Base-by-base conservation (phyloP, 2,329 filamentous ascomycete genomes). In the Fusarium heterosporum region DNA sequence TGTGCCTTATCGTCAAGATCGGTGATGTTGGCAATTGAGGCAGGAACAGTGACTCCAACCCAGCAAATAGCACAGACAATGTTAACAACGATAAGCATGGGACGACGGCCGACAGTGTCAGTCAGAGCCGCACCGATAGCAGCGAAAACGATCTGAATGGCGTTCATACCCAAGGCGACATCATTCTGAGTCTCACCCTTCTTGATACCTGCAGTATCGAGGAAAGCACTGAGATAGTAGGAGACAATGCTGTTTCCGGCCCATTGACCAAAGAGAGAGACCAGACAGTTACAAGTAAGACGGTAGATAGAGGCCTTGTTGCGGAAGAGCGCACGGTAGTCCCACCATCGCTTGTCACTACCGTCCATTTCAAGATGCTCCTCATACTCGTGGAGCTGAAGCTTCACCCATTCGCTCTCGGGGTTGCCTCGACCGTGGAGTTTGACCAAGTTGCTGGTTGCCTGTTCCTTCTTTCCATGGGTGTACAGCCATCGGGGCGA, bases 191-290 rank as follows among this genome's bases (percentile, higher is more conserved):
- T 72, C 41, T 78, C 75, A 8, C 64, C 63, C 11, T 74, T 75
- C 3, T 68, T 77, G 61, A 84, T 79, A 13, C 85, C 85, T 25
- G 83, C 84, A 2, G 81, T 84, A 32, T 82, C 77, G 50, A 87
- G 78, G 59, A 87, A 81, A 43, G 83, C 74, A 4, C 68, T 65
- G 3, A 86, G 78, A 72, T 84, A 87, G 70, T 87, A 87, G 8
- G 81, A 83, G 10, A 83, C 72, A 7, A 78, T 56, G 8, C 71
- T 71, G 61, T 80, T 79, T 0, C 78, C 81, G 3, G 80, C 78
- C 80, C 79, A 84, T 68, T 85, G 82, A 3, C 80, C 79, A 40
- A 85, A 83, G 40, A 81, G 76, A 4, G 79, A 76, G 34, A 83
- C 77, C 28, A 76, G 72, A 36, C 78, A 76, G 58, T 81, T 83